Conservation (phyloP, 371 early-diverging fungal species). For the Circinella minor region DNA sequence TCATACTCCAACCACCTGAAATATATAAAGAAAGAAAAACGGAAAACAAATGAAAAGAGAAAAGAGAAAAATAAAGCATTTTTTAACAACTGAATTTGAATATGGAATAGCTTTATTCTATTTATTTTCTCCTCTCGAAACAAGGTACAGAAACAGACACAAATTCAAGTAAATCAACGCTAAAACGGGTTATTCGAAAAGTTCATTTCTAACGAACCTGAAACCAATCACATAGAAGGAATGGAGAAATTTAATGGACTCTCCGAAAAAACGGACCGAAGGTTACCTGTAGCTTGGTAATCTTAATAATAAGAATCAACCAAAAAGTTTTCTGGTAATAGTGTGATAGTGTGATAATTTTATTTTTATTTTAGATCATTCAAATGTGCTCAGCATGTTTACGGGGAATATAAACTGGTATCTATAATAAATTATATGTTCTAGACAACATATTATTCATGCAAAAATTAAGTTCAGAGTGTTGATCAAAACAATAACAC, state of each 20-base stretch:
- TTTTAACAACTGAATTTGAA: not conserved
- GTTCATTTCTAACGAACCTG: not conserved
- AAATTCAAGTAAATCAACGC: not conserved
- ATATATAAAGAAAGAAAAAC: not conserved
- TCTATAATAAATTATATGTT: too few species aligned
- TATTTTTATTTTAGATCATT: too few species aligned
- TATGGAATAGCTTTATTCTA: not conserved
- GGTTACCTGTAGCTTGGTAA: too few species aligned
- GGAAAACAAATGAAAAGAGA: not conserved
- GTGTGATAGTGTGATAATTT: too few species aligned
- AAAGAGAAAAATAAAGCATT: not conserved
- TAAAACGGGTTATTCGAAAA: slow-evolving; percentile 1
- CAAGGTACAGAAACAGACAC: not conserved
- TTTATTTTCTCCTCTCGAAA: not conserved
- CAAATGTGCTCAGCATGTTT: too few species aligned
- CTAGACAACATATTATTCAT: too few species aligned
- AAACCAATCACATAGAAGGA: slow-evolving; percentile 4
- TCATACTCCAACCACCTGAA: not conserved
- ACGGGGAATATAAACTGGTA: too few species aligned
- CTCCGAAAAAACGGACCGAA: too few species aligned
- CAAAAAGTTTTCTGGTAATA: too few species aligned
- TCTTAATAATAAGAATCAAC: too few species aligned
- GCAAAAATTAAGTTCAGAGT: too few species aligned
- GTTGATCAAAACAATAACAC: too few species aligned
- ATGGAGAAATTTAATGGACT: not conserved